These are phyloP conservation scores for Aspergillus caelatus DNA, from an alignment of 2,329 filamentous ascomycete species.

Conservation along the genomic window DNA sequence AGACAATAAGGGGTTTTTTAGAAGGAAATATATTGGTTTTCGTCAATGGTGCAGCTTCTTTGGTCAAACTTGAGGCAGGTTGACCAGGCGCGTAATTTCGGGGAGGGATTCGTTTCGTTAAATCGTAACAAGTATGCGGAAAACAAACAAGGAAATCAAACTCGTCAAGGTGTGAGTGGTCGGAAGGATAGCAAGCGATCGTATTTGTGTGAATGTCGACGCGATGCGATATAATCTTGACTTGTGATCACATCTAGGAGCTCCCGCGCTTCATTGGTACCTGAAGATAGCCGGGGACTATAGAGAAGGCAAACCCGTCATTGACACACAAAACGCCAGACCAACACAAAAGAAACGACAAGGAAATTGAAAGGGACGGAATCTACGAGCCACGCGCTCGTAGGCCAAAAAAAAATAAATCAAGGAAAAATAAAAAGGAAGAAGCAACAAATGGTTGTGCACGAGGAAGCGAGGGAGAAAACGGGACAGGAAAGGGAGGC, in stretches of 20 bases:
- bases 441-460: constrained; percentile 19
- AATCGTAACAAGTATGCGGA: constrained; percentile 25
- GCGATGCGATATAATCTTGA: constrained; percentile 18
- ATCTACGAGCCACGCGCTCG: constrained; percentile 25
- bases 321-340: constrained; percentile 30
- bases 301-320: constrained; percentile 18
- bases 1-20: not conserved
- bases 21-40: constrained; percentile 8
- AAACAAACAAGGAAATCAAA: constrained; percentile 22
- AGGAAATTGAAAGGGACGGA: constrained; percentile 21
- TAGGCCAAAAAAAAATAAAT: constrained; percentile 17
- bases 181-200: constrained; percentile 22
- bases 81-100: constrained; percentile 15
- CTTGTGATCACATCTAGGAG: constrained; percentile 24
- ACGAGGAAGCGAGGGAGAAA: constrained; percentile 19
- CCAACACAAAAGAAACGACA: constrained; percentile 31
- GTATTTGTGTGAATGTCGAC: constrained; percentile 25
- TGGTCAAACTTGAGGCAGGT: constrained; percentile 7
- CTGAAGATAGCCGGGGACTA: constrained; percentile 14
- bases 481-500: constrained; percentile 15
- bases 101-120: constrained; percentile 21
- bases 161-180: constrained; percentile 29
- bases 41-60: constrained; percentile 14
- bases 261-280: constrained; percentile 21
- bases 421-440: constrained; percentile 15